These are phyloP conservation scores for Plasmodium malariae DNA, from an alignment of 169 alveolate species.

Conservation along the genomic window DNA sequence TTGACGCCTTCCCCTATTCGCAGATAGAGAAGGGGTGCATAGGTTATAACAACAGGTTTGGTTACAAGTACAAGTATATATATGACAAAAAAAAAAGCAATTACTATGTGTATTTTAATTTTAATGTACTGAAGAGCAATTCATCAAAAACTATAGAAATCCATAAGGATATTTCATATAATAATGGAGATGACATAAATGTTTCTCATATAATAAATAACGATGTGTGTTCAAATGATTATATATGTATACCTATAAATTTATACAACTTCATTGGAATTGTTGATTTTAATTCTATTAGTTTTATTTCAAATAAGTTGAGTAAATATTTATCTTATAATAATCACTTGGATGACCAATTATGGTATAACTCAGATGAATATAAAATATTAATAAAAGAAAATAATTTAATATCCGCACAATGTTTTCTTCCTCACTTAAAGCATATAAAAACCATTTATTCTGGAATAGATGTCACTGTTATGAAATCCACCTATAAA, in stretches of 20 bases:
- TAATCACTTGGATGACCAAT: conserved; percentile 62
- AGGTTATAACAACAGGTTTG: conserved; percentile 68
- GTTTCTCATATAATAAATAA: conserved; percentile 59
- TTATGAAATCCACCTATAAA: conserved; percentile 71
- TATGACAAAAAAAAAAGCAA: conserved; percentile 20
- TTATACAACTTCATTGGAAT: conserved; percentile 50
- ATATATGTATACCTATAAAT: conserved; percentile 71
- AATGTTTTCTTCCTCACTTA: conserved; percentile 56
- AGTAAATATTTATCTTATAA: conserved; percentile 47
- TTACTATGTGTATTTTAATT: conserved; percentile 39
- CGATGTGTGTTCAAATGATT: conserved; percentile 66
- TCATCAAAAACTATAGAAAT: conserved; percentile 45
- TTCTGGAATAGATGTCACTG: conserved; percentile 72
- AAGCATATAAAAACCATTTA: conserved; percentile 51
- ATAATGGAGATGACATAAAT: conserved; percentile 75
- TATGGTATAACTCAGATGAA: conserved; percentile 65
- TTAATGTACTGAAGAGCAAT: conserved; percentile 42
- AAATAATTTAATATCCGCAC: conserved; percentile 23
- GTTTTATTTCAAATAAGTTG: conserved; percentile 40
- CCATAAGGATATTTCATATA: conserved; percentile 70
- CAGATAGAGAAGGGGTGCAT: conserved; percentile 41
- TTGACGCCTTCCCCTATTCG: neutral
- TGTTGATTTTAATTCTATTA: conserved; percentile 45
- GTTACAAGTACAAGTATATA: conserved; percentile 52
- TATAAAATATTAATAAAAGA: conserved; percentile 39